Percentiles rank a stretch among this genome's conserved stretches.
phyloP scores from a whole-genome alignment of 2,329 filamentous ascomycete genomes.

The Exophiala spinifera region DNA sequence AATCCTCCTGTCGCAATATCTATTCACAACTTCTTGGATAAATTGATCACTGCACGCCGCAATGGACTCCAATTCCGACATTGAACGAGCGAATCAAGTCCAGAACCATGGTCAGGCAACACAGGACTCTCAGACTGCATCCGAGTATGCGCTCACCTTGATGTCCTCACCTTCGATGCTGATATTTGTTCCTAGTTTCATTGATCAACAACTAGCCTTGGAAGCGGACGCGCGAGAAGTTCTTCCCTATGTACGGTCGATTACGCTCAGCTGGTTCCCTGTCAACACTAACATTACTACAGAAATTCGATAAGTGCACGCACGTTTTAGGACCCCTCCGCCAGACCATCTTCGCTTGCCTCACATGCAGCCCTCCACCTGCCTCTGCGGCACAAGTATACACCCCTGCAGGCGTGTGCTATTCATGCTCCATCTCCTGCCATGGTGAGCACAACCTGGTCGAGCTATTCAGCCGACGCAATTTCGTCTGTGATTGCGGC shows the following conservation, averaged over 20 bases:
- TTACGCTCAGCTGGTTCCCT: neutral
- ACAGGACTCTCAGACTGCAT: slow-evolving; percentile 67
- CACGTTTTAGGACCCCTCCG: slow-evolving; percentile 82
- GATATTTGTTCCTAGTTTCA: slow-evolving; percentile 51
- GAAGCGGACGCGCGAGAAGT: slow-evolving; percentile 94
- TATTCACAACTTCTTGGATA: neutral
- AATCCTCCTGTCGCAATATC: too few relatives aligned
- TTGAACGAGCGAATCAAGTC: slow-evolving; percentile 1
- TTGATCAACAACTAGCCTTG: slow-evolving; percentile 81
- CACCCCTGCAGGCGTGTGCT: slow-evolving; percentile 81
- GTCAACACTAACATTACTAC: slow-evolving; percentile 20
- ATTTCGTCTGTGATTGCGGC: slow-evolving; percentile 95
- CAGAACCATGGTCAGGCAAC: slow-evolving; percentile 35
- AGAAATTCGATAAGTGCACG: slow-evolving; percentile 94
- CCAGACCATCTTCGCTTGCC: slow-evolving; percentile 85
- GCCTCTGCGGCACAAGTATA: slow-evolving; percentile 60
- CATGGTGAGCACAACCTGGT: slow-evolving; percentile 94
- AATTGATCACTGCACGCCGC: neutral
- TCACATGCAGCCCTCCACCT: slow-evolving; percentile 87
- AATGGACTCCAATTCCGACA: slow-evolving; percentile 16
- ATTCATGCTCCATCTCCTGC: slow-evolving; percentile 93
- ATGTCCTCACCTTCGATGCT: neutral
- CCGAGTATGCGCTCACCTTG: slow-evolving; percentile 53
- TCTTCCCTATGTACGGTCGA: slow-evolving; percentile 72
- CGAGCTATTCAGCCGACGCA: slow-evolving; percentile 91